Conservation (phyloP, 2,329 filamentous ascomycete genomes). For the Chaetomium sp. region DNA sequence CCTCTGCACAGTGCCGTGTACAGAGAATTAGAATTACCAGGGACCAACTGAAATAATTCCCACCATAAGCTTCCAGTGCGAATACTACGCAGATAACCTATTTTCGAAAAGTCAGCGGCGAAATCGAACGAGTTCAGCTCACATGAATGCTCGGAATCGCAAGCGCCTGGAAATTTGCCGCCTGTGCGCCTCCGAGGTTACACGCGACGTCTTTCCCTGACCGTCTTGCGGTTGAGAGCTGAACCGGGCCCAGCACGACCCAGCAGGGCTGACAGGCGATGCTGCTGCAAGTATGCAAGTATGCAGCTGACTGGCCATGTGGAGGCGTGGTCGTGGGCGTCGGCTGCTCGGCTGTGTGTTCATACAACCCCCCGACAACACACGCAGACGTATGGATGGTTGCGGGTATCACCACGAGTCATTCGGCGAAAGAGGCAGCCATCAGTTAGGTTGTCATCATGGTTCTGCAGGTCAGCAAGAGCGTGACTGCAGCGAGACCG, state of each 20-base stretch:
- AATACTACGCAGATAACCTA: neutral
- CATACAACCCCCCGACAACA: neutral
- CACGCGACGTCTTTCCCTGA: neutral
- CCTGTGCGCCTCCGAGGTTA: neutral
- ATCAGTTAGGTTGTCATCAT: neutral
- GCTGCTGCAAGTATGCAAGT: no score
- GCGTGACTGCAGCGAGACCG: conserved; percentile 7
- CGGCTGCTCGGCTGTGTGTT: neutral
- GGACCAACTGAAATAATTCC: neutral
- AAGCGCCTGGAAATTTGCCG: neutral
- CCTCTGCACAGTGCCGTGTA: neutral
- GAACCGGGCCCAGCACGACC: neutral
- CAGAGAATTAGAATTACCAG: neutral
- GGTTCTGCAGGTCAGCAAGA: neutral
- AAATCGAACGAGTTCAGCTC: neutral
- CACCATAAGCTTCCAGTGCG: neutral
- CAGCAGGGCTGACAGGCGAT: neutral
- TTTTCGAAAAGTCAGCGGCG: neutral
- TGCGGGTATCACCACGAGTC: neutral
- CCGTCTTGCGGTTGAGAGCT: neutral
- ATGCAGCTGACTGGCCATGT: neutral
- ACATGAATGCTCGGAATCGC: neutral
- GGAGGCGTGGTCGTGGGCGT: no score
- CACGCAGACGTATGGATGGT: neutral
- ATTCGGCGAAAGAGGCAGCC: conserved; percentile 3